Conservation (phyloP, 2,329 filamentous ascomycete species). For the Diaporthe sp. region DNA sequence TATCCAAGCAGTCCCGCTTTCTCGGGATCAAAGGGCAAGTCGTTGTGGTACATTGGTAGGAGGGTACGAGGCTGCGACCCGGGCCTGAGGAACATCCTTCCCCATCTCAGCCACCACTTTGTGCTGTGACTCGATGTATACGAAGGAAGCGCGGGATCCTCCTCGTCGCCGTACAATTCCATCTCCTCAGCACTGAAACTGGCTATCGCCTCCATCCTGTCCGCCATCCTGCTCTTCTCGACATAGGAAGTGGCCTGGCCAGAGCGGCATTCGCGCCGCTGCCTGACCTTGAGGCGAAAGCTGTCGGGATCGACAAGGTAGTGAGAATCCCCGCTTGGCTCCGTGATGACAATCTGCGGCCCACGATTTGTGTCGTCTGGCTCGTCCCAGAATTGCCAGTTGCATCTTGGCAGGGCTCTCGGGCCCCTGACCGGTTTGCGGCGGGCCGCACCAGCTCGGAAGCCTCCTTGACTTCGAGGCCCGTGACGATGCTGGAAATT, state of each 20-base stretch:
- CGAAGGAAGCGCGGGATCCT: neutral
- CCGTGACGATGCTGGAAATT: neutral
- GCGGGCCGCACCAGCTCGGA: neutral
- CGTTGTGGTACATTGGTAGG: slow-evolving; percentile 7
- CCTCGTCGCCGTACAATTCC: neutral
- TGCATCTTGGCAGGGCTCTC: slow-evolving; percentile 17
- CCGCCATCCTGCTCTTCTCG: neutral
- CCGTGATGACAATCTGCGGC: slow-evolving; percentile 37
- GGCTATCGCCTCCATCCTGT: neutral
- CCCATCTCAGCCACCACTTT: slow-evolving; percentile 30
- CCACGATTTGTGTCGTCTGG: slow-evolving; percentile 36
- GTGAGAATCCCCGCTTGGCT: slow-evolving; percentile 20
- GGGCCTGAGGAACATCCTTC: neutral
- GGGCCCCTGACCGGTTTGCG: neutral
- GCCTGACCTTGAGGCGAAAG: slow-evolving; percentile 4
- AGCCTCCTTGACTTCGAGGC: neutral
- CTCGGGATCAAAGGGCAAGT: neutral
- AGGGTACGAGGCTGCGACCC: neutral
- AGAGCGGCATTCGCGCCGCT: neutral
- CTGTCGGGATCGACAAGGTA: slow-evolving; percentile 33
- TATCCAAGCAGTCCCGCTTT: neutral
- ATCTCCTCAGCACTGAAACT: neutral
- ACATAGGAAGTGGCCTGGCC: neutral
- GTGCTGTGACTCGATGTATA: neutral
- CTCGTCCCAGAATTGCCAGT: slow-evolving; percentile 26